These are phyloP conservation scores for Hyaloperonospora brassicae DNA, from an alignment of 352 stramenopile species.

Conservation along the genomic window DNA sequence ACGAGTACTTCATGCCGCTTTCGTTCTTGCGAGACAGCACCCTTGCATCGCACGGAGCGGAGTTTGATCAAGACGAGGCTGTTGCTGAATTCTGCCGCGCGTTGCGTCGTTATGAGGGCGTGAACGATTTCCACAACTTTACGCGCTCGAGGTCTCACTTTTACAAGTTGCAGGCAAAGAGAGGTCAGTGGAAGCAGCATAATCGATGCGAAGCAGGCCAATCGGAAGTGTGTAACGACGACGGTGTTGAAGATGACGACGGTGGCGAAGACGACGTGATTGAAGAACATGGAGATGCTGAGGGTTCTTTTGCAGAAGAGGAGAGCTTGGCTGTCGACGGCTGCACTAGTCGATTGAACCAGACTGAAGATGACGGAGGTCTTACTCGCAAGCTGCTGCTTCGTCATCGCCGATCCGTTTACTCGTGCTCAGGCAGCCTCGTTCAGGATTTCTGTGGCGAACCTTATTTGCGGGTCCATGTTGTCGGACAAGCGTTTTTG, in stretches of 20 bases:
- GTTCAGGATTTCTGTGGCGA: slow-evolving; percentile 53
- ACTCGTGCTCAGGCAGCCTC: slow-evolving; percentile 60
- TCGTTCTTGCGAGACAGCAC: slow-evolving; percentile 57
- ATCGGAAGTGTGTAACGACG: slow-evolving; percentile 11
- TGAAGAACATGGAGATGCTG: slow-evolving; percentile 6
- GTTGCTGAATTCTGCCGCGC: slow-evolving; percentile 40
- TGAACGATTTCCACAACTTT: slow-evolving; percentile 89
- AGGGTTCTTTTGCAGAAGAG: slow-evolving; percentile 12
- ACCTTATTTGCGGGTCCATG: slow-evolving; percentile 64
- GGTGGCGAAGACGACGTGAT: slow-evolving; percentile 8
- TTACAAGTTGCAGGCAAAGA: slow-evolving; percentile 61
- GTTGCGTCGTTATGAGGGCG: slow-evolving; percentile 69
- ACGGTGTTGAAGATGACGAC: slow-evolving; percentile 6
- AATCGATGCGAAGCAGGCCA: slow-evolving; percentile 8
- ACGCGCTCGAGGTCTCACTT: slow-evolving; percentile 74
- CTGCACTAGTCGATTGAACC: slow-evolving; percentile 19
- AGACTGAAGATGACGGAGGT: slow-evolving; percentile 36
- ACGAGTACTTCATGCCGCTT: slow-evolving; percentile 88
- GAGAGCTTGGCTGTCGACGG: slow-evolving; percentile 14
- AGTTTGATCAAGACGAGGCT: slow-evolving; percentile 35
- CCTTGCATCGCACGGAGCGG: slow-evolving; percentile 12
- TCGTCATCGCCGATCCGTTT: slow-evolving; percentile 69
- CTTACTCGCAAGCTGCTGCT: slow-evolving; percentile 45
- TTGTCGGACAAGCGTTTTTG: slow-evolving; percentile 78
- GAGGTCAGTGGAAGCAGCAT: slow-evolving; percentile 17